A percentile compares a stretch with the other conserved stretches of the same genome.
phyloP scores from a whole-genome alignment of 768 basidiomycete species.

The Amanita brunnescens region DNA sequence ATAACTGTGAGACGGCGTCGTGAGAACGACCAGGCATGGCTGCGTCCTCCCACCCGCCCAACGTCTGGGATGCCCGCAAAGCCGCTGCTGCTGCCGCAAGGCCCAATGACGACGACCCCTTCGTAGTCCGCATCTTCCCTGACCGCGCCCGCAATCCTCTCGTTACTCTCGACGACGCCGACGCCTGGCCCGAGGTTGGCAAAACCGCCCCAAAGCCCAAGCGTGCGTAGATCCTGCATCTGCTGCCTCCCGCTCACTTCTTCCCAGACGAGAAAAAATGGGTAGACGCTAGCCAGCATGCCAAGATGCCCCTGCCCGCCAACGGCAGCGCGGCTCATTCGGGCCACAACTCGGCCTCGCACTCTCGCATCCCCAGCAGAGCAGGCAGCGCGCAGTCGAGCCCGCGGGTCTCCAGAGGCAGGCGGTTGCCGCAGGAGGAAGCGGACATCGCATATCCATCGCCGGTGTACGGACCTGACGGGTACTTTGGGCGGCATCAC shows the following conservation, averaged over 20 bases:
- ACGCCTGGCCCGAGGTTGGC: conserved; percentile 39
- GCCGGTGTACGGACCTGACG: conserved; percentile 4
- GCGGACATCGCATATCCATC: conserved; percentile 7
- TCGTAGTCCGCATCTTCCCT: conserved; percentile 30
- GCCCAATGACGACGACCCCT: conserved; percentile 28
- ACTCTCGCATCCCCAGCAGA: conserved; percentile 37
- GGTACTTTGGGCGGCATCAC: conserved; percentile 13
- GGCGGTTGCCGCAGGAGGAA: conserved; percentile 34
- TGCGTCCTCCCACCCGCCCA: conserved; percentile 7
- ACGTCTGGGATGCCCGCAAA: neutral
- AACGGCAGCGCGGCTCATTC: conserved; percentile 13
- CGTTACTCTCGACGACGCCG: conserved; percentile 22
- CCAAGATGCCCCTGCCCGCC: conserved; percentile 8
- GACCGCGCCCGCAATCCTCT: conserved; percentile 14
- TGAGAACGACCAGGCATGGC: conserved; percentile 12
- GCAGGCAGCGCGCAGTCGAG: conserved; percentile 43
- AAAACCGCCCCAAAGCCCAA: conserved; percentile 15
- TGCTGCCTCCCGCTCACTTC: conserved; percentile 9
- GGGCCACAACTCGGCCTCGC: conserved; percentile 23
- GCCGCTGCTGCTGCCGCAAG: conserved; percentile 2
- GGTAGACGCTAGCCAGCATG: conserved; percentile 16
- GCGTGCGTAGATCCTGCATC: neutral
- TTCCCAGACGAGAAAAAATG: conserved; percentile 17
- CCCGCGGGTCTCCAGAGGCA: conserved; percentile 32
- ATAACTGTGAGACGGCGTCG: too few species aligned